A percentile compares a stretch with the other conserved stretches of the same genome.
These are phyloP conservation scores for Lentinula aciculospora DNA, from an alignment of 768 basidiomycete species.

Conservation along the genomic window DNA sequence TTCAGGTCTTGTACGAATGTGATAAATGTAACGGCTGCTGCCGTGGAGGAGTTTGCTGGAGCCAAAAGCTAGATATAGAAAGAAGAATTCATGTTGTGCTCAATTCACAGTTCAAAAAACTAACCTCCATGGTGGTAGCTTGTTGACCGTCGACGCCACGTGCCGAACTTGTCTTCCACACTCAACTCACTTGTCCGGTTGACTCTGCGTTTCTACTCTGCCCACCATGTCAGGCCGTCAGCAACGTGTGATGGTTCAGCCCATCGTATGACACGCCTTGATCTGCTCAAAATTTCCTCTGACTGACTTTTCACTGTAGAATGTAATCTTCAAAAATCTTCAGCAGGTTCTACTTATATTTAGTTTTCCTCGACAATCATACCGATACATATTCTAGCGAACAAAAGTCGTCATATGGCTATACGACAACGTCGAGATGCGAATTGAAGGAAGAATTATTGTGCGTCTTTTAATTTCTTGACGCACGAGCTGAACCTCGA, in stretches of 20 bases:
- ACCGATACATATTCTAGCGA: conserved; percentile 43
- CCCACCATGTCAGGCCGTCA: conserved; percentile 84
- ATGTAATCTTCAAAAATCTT: conserved; percentile 97
- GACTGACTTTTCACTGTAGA: conserved; percentile 38
- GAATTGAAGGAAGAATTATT: conserved; percentile 93
- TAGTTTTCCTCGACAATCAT: conserved; percentile 10
- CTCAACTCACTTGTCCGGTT: background rate
- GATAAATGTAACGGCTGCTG: conserved; percentile 97
- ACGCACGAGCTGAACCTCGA: conserved; percentile 30
- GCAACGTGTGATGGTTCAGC: conserved; percentile 98
- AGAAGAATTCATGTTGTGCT: background rate
- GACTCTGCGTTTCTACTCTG: conserved; percentile 1
- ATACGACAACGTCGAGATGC: conserved; percentile 95
- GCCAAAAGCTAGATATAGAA: conserved; percentile 46
- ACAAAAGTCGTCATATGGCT: conserved; percentile 89
- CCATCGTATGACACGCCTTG: conserved; percentile 69
- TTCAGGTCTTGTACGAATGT: conserved; percentile 99
- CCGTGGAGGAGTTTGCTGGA: conserved; percentile 87
- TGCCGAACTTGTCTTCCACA: conserved; percentile 1
- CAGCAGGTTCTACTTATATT: conserved; percentile 53
- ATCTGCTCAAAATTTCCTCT: background rate
- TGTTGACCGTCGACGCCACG: conserved; percentile 24
- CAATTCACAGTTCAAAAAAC: conserved; percentile 8
- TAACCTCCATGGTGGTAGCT: conserved; percentile 36
- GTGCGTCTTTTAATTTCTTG: conserved; percentile 47